These are phyloP conservation scores for Lachnellula arida DNA, from an alignment of 2,329 filamentous ascomycete genomes.

Conservation along the genomic window DNA sequence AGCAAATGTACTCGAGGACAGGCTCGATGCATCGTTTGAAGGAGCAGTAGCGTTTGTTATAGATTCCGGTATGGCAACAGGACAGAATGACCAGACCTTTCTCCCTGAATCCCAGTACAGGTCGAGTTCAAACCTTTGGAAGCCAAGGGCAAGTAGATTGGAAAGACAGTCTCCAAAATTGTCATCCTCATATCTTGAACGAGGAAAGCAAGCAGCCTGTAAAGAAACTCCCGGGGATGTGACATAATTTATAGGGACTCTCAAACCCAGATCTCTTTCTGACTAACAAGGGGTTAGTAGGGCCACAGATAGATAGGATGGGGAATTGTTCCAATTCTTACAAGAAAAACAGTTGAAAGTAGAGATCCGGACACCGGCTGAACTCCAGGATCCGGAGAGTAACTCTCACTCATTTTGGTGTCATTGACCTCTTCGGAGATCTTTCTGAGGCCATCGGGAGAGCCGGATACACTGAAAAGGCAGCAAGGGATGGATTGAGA, in stretches of 20 bases:
- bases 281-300: conserved; percentile 35
- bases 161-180: conserved; percentile 53
- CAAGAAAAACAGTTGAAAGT: conserved; percentile 17
- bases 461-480: conserved; percentile 6
- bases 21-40: background rate
- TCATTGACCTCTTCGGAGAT: conserved; percentile 6
- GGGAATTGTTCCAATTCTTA: conserved; percentile 8
- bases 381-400: conserved; percentile 34
- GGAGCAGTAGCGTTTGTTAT: conserved; percentile 19
- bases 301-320: conserved; percentile 6
- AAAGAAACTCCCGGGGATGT: conserved; percentile 53
- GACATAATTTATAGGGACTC: conserved; percentile 59
- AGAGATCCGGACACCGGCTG: conserved; percentile 32
- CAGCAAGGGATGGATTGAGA: background rate
- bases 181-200: conserved; percentile 47
- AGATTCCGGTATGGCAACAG: conserved; percentile 44
- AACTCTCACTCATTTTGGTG: conserved; percentile 37
- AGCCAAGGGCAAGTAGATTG: conserved; percentile 57
- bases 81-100: conserved; percentile 55
- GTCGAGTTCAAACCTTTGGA: conserved; percentile 53
- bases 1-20: background rate
- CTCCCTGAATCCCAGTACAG: conserved; percentile 57
- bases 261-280: conserved; percentile 55
- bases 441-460: conserved; percentile 8
- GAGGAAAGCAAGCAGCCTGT: conserved; percentile 53